These are phyloP conservation scores for Aspergillus udagawae DNA, from an alignment of 2,329 filamentous ascomycete genomes.

Conservation along the genomic window DNA sequence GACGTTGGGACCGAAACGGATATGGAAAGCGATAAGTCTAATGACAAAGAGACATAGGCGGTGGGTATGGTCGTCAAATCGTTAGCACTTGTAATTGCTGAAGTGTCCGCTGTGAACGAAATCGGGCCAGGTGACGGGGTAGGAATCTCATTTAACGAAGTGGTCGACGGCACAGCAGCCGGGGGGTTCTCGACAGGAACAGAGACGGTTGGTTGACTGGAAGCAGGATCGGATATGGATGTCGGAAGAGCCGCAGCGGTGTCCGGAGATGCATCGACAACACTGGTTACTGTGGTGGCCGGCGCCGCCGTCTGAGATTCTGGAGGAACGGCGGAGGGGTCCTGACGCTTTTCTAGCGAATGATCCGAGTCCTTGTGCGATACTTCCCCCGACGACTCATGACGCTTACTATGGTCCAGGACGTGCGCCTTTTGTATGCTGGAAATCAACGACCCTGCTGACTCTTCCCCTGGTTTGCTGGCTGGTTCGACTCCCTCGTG, in stretches of 20 bases:
- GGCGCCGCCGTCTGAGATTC: conserved; percentile 1
- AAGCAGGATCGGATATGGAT: neutral
- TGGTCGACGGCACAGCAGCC: conserved; percentile 7
- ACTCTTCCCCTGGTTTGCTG: neutral
- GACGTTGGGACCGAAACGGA: neutral
- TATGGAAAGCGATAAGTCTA: neutral
- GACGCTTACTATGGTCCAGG: neutral
- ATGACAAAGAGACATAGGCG: neutral
- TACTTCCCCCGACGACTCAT: neutral
- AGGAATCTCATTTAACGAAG: neutral
- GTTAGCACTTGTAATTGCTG: conserved; percentile 3
- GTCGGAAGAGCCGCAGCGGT: neutral
- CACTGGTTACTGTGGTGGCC: neutral
- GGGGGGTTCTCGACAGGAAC: neutral
- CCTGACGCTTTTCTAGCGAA: conserved; percentile 1
- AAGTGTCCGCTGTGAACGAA: conserved; percentile 9
- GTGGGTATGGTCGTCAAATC: conserved; percentile 1
- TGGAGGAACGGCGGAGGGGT: conserved; percentile 1
- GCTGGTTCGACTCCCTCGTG: neutral
- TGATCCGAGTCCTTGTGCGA: neutral
- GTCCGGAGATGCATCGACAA: neutral
- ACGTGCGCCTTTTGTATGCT: neutral
- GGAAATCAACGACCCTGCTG: neutral
- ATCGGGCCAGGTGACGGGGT: conserved; percentile 7
- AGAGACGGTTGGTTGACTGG: conserved; percentile 1